phyloP scores from a whole-genome alignment of 345 rosid genomes.

The Salix dunnii region DNA sequence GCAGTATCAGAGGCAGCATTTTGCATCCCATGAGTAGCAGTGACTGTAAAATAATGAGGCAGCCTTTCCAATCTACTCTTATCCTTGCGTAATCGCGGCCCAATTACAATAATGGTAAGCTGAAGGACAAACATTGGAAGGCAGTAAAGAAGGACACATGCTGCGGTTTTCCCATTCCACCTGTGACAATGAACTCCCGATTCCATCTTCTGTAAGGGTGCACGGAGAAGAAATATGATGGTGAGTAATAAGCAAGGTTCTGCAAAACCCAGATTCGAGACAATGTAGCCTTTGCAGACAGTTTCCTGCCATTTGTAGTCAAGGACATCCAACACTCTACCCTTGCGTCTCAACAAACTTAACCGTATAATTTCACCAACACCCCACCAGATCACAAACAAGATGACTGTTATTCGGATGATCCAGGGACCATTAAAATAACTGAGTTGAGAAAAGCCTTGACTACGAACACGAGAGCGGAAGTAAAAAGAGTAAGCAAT shows the following conservation, averaged over 20 bases:
- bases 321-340: constrained; percentile 50
- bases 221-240: constrained; percentile 78
- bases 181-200: constrained; percentile 59
- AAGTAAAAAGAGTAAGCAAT: constrained; percentile 74
- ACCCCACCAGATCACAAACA: constrained; percentile 73
- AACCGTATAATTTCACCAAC: constrained; percentile 75
- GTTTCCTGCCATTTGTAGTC: constrained; percentile 76
- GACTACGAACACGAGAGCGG: constrained; percentile 64
- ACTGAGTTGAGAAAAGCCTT: constrained; percentile 51
- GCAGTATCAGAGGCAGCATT: constrained; percentile 39
- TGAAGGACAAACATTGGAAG: constrained; percentile 84
- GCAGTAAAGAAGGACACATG: constrained; percentile 61
- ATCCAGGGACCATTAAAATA: constrained; percentile 93
- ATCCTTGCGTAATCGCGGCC: constrained; percentile 54
- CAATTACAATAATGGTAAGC: constrained; percentile 61
- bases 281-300: constrained; percentile 83
- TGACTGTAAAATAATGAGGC: constrained; percentile 66
- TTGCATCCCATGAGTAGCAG: constrained; percentile 29
- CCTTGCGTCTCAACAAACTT: constrained; percentile 62
- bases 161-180: constrained; percentile 77
- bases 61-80: constrained; percentile 40
- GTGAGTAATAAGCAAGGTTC: constrained; percentile 95
- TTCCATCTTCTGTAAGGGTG: constrained; percentile 73
- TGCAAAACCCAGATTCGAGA: constrained; percentile 90
- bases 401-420: constrained; percentile 56